A percentile compares a stretch with the other conserved stretches of the same genome.
Conservation (phyloP, 345 rosid genomes). For the Pugionium dolabratum region DNA sequence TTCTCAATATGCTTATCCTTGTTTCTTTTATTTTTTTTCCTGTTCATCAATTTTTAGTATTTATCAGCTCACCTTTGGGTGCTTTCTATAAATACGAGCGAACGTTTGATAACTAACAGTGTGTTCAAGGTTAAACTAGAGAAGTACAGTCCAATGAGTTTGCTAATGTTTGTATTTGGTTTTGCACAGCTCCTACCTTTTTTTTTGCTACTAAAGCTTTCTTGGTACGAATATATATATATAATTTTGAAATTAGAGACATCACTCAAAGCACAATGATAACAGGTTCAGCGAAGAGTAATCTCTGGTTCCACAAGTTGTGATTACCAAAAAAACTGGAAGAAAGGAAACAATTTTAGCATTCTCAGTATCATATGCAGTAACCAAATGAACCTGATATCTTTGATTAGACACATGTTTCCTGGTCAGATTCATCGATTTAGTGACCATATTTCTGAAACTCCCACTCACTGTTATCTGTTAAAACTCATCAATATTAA, state of each 20-base stretch:
- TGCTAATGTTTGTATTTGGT: no score
- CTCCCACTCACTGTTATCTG: slow-evolving; percentile 99
- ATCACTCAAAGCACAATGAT: slow-evolving; percentile 3
- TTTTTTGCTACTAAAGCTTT: not conserved
- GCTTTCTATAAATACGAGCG: not conserved
- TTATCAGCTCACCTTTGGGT: no score
- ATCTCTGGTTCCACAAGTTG: slow-evolving; percentile 20
- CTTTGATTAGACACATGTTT: slow-evolving; percentile 25
- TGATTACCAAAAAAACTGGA: not conserved
- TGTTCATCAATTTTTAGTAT: not conserved
- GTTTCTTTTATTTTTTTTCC: not conserved
- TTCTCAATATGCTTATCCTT: not conserved
- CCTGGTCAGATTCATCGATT: not conserved
- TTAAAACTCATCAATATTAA: slow-evolving; percentile 18
- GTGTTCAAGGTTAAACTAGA: no score
- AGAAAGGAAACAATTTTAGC: not conserved
- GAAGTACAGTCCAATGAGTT: no score
- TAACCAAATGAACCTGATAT: slow-evolving; percentile 21
- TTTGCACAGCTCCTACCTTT: not conserved
- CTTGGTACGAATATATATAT: no score
- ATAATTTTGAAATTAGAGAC: not conserved
- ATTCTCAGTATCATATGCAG: slow-evolving; percentile 24
- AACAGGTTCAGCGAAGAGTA: slow-evolving; percentile 9
- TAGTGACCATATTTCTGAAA: slow-evolving; percentile 98
- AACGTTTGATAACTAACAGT: not conserved